These are phyloP conservation scores for Talaromyces amestolkiae DNA, from an alignment of 2,329 filamentous ascomycete species.

Conservation along the genomic window DNA sequence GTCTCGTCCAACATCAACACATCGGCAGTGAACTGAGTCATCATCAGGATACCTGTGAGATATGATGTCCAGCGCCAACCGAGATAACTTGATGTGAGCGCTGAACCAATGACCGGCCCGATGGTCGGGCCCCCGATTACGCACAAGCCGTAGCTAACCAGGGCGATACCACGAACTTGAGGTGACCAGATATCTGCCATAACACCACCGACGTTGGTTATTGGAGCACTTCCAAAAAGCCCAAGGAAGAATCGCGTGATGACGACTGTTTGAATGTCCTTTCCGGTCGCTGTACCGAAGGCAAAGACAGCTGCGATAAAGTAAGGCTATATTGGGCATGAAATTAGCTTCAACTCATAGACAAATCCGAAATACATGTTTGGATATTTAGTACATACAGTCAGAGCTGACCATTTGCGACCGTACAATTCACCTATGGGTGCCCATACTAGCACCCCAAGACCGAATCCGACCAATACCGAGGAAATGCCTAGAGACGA, in stretches of 20 bases:
- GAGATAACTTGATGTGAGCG: too few relatives aligned
- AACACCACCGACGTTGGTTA: conserved; percentile 69
- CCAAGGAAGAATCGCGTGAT: conserved; percentile 58
- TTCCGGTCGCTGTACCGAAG: background rate
- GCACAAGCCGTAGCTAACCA: too few relatives aligned
- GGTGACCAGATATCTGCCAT: conserved; percentile 64
- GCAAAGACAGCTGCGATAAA: background rate
- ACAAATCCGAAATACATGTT: too few relatives aligned
- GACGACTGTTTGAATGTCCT: background rate
- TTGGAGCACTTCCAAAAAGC: conserved; percentile 62
- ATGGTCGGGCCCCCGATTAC: too few relatives aligned
- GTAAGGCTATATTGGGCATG: background rate
- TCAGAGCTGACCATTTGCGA: background rate
- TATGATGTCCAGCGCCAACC: too few relatives aligned
- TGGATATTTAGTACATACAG: background rate
- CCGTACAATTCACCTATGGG: background rate
- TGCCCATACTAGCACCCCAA: background rate
- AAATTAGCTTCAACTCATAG: too few relatives aligned
- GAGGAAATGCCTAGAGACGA: background rate
- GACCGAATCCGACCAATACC: background rate
- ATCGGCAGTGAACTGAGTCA: too few relatives aligned
- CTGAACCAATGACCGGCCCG: too few relatives aligned
- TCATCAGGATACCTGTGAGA: too few relatives aligned
- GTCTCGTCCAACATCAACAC: too few relatives aligned
- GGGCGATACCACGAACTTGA: background rate